Evolutionary conservation across 23 red algal species (phyloP).

Genomic region (Cyanidium caldarium): DNA sequence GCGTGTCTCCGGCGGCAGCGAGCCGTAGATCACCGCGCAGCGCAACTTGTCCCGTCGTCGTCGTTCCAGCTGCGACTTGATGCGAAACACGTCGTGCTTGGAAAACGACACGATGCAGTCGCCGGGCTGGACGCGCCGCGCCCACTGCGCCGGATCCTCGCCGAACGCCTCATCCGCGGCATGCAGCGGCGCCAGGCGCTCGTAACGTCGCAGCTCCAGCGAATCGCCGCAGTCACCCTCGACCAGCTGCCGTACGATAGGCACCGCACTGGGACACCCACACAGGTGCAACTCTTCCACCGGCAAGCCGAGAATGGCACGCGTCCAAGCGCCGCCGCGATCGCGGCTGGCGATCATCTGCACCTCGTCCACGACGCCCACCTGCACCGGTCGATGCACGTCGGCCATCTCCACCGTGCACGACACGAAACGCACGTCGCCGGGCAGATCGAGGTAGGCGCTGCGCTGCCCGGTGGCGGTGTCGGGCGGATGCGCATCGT

Average conservation of each 20-base stretch:
- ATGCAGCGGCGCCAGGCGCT: conserved; percentile 8
- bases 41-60: neutral
- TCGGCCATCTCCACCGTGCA: conserved; percentile 34
- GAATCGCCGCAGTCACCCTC: neutral
- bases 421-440: neutral
- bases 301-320: conserved; percentile 20
- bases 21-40: conserved; percentile 28
- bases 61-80: conserved; percentile 19
- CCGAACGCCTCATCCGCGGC: neutral
- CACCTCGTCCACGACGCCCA: conserved; percentile 24
- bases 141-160: neutral
- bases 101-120: conserved; percentile 24
- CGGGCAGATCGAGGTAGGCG: neutral
- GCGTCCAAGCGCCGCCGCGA: conserved; percentile 25
- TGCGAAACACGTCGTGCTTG: conserved; percentile 7
- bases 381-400: conserved; percentile 5
- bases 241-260: neutral
- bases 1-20: conserved; percentile 22
- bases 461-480: neutral
- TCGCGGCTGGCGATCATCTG: conserved; percentile 25
- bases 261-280: conserved; percentile 15
- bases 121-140: neutral
- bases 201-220: neutral
- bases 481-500: neutral
- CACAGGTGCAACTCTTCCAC: conserved; percentile 20